A percentile compares a stretch with the other conserved stretches of the same genome.
These are phyloP conservation scores for Euphorbia neoarborescens DNA, from an alignment of 441 rosid genomes.

Conservation along the genomic window DNA sequence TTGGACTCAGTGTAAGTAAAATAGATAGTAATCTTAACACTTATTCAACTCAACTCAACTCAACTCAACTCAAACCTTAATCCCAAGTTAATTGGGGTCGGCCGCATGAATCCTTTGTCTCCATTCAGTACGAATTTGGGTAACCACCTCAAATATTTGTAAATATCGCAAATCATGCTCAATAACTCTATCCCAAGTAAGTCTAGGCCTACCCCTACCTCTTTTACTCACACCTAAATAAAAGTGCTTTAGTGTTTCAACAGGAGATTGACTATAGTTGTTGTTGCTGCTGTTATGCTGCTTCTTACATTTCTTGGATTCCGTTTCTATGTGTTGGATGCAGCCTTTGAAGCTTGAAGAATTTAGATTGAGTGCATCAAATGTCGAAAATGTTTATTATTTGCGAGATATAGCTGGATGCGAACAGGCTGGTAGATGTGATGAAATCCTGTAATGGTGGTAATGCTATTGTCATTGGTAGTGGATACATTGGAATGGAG, in stretches of 20 bases:
- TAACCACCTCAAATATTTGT: no score
- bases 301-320: slow-evolving; percentile 65
- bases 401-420: slow-evolving; percentile 76
- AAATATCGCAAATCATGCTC: no score
- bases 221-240: no score
- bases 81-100: no score
- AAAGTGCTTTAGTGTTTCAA: slow-evolving; percentile 22
- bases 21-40: not conserved
- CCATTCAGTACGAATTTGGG: no score
- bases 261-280: slow-evolving; percentile 63
- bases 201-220: no score
- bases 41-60: not conserved
- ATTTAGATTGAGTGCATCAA: slow-evolving; percentile 77
- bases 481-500: slow-evolving; percentile 98
- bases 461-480: slow-evolving; percentile 88
- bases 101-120: no score
- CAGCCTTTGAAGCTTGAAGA: slow-evolving; percentile 94
- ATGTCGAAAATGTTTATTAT: slow-evolving; percentile 88
- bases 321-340: slow-evolving; percentile 32
- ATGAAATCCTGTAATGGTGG: slow-evolving; percentile 60
- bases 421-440: slow-evolving; percentile 63
- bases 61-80: no score
- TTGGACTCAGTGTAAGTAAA: slow-evolving; percentile 58
- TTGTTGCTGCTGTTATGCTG: slow-evolving; percentile 69
- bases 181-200: no score